Base-by-base conservation (phyloP, 129 eudicot genomes). In the Heracleum sosnowskyi region DNA sequence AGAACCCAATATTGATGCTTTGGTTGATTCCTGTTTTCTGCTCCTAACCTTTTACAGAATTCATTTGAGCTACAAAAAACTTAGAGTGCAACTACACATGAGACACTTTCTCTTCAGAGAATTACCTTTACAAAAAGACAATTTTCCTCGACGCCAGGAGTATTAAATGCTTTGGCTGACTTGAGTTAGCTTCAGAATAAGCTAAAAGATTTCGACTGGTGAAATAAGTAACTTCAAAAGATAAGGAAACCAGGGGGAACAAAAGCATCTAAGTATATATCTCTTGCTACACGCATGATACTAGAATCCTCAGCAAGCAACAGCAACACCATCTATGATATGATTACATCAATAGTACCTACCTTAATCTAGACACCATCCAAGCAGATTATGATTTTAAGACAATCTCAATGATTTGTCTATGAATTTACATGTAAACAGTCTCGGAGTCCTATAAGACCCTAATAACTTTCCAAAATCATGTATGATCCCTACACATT, bases 81-180 rank as follows among this genome's bases (percentile, higher is more conserved):
- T 60, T 28, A 73, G 15, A 51, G 1, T 8, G 16, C 11, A 69
- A 28, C 72, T 64, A 33, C 5, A 64, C 71, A 64, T 16, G 24
- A 66, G 37, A 66, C 39, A 4, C 22, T 4, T 69, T 69, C 28
- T 69, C 74, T 69, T 17, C 5, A 45, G 31, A 12, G 75, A 81
- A 46, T 81, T 86, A 92, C 97, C 93, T 92, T 92, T 88, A 92
- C 78, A 86, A 90, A 92, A 78, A 63, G 90, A 78, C 93, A 88
- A 82, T 92, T 90, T 82, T 92, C 97, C 69, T 86, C 93, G 62
- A 92, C 97, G 7, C 97, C 97, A 51, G 97, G 97, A 79, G 93
- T 92, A 83, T 92, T 92, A 69, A 92, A 92, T 60, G 97, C 90
- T 80, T 86, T 35, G 66, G 63, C 78, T 57, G 83, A 72, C 81